These are phyloP conservation scores for Cyanidioschyzon merolae DNA, from an alignment of 23 red algal species.

Conservation along the genomic window DNA sequence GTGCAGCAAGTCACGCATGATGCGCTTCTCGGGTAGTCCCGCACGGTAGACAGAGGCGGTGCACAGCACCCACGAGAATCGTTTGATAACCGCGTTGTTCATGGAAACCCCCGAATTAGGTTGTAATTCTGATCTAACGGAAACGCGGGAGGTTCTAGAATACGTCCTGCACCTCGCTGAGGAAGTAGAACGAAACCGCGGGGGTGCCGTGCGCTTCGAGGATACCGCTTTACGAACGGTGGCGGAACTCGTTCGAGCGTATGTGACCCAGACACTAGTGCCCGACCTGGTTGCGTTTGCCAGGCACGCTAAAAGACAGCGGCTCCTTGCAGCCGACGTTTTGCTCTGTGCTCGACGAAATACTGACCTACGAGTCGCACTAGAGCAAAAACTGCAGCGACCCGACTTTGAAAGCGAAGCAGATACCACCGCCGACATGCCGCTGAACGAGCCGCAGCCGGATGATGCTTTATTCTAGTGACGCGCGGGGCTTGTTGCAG, in stretches of 20 bases:
- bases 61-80: too few species aligned
- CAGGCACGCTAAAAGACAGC: background rate
- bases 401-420: background rate
- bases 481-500: too few species aligned
- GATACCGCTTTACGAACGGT: background rate
- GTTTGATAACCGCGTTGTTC: too few species aligned
- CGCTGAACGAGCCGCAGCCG: background rate
- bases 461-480: background rate
- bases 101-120: too few species aligned
- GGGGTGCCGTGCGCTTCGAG: background rate
- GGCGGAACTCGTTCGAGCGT: background rate
- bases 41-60: too few species aligned
- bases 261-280: background rate
- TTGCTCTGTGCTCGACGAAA: slow-evolving; percentile 4
- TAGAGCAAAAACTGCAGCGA: background rate
- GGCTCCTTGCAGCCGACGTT: background rate
- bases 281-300: background rate
- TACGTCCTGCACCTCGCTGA: background rate
- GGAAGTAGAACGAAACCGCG: background rate
- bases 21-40: too few species aligned
- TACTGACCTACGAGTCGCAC: background rate
- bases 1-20: too few species aligned
- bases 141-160: background rate
- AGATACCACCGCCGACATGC: background rate
- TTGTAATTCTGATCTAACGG: too few species aligned